These are phyloP conservation scores for Speleostelium caveatum DNA, from an alignment of 78 protist genomes.

Conservation along the genomic window DNA sequence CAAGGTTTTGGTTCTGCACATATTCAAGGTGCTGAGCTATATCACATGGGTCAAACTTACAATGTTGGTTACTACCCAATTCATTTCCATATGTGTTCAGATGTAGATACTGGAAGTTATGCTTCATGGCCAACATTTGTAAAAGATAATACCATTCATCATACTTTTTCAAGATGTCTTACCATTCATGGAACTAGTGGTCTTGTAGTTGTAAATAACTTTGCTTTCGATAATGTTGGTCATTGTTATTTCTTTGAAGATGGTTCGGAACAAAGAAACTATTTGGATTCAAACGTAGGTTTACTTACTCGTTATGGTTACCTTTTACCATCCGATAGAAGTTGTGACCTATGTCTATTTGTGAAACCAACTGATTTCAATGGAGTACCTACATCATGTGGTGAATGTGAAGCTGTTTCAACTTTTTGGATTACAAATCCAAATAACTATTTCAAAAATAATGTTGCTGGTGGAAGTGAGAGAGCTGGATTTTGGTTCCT, in stretches of 20 bases:
- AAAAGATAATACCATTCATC: conserved; percentile 77
- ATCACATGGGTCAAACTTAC: conserved; percentile 76
- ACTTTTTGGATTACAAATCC: conserved; percentile 83
- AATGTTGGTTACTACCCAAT: conserved; percentile 77
- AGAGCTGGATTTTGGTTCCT: conserved; percentile 58
- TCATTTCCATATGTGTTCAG: conserved; percentile 82
- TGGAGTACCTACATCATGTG: conserved; percentile 15
- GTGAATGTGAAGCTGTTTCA: conserved; percentile 37
- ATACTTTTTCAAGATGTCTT: conserved; percentile 59
- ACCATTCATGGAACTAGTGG: conserved; percentile 79
- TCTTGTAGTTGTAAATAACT: conserved; percentile 50
- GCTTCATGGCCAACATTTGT: conserved; percentile 66
- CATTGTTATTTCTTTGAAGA: conserved; percentile 84
- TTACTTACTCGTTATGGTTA: conserved; percentile 41
- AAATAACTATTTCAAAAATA: conserved; percentile 50
- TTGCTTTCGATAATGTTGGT: conserved; percentile 69
- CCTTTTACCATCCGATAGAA: conserved; percentile 45
- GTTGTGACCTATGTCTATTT: conserved; percentile 28
- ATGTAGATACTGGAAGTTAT: conserved; percentile 60
- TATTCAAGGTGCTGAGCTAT: conserved; percentile 68
- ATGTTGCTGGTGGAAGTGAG: conserved; percentile 65
- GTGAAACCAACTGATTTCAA: conserved; percentile 37
- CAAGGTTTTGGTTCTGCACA: conserved; percentile 46
- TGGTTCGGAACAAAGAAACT: conserved; percentile 75
- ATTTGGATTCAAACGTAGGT: conserved; percentile 74